These are phyloP conservation scores for Syzygium aromaticum DNA, from an alignment of 345 rosid species.

Conservation along the genomic window DNA sequence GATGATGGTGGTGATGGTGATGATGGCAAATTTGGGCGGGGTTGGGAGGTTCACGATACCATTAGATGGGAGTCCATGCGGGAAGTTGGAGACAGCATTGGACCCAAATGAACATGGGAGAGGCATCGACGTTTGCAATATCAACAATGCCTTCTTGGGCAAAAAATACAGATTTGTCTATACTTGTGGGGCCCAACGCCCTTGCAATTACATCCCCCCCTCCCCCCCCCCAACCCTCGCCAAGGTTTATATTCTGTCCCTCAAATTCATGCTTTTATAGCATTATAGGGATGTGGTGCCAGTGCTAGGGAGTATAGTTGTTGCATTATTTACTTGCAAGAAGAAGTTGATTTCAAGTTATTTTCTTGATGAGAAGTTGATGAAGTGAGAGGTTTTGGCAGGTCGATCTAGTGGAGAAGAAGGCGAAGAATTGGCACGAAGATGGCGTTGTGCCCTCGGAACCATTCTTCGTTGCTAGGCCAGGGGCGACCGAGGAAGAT, in stretches of 20 bases:
- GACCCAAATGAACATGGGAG: slow-evolving; percentile 82
- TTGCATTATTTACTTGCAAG: not conserved
- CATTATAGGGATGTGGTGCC: not conserved
- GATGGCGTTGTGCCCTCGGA: slow-evolving; percentile 76
- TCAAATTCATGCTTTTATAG: not conserved
- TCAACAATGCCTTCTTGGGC: slow-evolving; percentile 61
- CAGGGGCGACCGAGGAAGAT: slow-evolving; percentile 72
- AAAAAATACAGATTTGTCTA: slow-evolving; percentile 68
- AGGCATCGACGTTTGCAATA: slow-evolving; percentile 90
- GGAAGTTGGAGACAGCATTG: slow-evolving; percentile 63
- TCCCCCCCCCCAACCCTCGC: slow-evolving; percentile 63
- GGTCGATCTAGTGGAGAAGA: slow-evolving; percentile 62
- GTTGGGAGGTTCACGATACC: slow-evolving; percentile 88
- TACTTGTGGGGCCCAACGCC: slow-evolving; percentile 89
- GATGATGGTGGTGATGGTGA: not conserved
- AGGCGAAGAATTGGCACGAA: slow-evolving; percentile 70
- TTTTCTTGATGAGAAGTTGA: not conserved
- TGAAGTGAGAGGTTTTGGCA: not conserved
- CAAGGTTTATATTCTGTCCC: slow-evolving; percentile 32
- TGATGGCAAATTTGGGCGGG: slow-evolving; percentile 17
- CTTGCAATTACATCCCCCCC: slow-evolving; percentile 38
- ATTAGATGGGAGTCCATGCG: slow-evolving; percentile 67
- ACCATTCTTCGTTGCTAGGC: slow-evolving; percentile 81
- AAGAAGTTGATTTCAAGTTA: not conserved
- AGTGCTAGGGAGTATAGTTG: not conserved